A percentile compares a stretch with the other conserved stretches of the same genome.
Conservation (phyloP, 768 basidiomycete species). For the Gautieria morchelliformis region DNA sequence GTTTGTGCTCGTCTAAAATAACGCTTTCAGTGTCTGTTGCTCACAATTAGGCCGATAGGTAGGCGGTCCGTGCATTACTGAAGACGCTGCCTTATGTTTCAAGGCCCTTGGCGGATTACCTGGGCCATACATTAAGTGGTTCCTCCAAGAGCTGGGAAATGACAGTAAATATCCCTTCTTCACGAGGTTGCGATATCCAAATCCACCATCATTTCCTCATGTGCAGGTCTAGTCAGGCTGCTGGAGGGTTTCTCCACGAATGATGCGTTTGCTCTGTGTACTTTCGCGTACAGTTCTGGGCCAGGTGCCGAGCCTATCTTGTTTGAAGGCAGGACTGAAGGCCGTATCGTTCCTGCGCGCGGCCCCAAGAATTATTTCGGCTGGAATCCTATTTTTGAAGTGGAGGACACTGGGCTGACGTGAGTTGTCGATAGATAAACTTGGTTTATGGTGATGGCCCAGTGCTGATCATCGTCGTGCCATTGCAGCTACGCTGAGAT, state of each 20-base stretch:
- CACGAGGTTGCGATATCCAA: neutral
- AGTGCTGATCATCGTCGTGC: neutral
- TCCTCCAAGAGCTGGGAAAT: constrained; percentile 74
- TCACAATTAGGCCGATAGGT: constrained; percentile 20
- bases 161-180: constrained; percentile 41
- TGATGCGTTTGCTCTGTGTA: constrained; percentile 84
- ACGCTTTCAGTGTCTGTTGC: neutral
- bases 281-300: constrained; percentile 88
- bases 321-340: constrained; percentile 83
- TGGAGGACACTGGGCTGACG: constrained; percentile 68
- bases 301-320: constrained; percentile 71
- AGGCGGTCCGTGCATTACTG: constrained; percentile 57
- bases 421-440: constrained; percentile 24
- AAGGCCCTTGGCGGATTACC: constrained; percentile 84
- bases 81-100: constrained; percentile 93
- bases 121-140: constrained; percentile 95
- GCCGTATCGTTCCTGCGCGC: constrained; percentile 78
- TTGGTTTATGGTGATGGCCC: neutral
- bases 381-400: constrained; percentile 86
- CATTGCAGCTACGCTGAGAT: constrained; percentile 55
- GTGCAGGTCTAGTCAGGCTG: constrained; percentile 66
- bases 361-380: constrained; percentile 68
- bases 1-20: constrained; percentile 27
- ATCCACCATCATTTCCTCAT: neutral
- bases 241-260: constrained; percentile 69